Evolutionary conservation across 371 early-diverging fungal genomes (phyloP), one percentile per base, ranked within the genome.

Genomic region (Coemansia sp.): DNA sequence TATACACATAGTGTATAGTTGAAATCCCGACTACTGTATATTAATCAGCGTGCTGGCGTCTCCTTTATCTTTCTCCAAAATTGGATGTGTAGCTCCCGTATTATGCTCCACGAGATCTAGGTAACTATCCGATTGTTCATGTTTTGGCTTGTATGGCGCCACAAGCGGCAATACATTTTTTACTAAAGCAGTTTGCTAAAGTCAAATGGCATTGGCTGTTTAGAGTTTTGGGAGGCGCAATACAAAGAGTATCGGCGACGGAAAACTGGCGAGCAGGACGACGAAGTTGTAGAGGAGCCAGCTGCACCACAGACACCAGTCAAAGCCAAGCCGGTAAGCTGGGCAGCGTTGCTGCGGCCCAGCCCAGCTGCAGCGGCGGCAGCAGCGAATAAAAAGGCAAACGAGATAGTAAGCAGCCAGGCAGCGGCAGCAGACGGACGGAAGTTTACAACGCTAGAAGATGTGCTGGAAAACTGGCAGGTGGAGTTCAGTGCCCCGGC

Each of bases 321-420:
- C 55, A 53, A 53, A 16, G 26, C 81, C 24, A 84, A 82, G 66
- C 77, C 80, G 4, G 22, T 74, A 26, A 85, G 83, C 70, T 89
- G 90, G 88, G 88, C 90, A 14, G 80, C 85, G 13, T 72, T 89
- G 22, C 42, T 40, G 42, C 59, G 26, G 42, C 5, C 22, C 16
- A 22, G 14, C 26, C 21, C 22, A 14, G 34, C 34, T 34, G 34
- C 34, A 34, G 7, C 52, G 18, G n/a, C 58, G 39, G 27, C 53
- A n/a, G 27, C 53, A n/a, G 27, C 42, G 22, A 59, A 11, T 22
- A 39, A 22, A 18, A 18, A 5, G 4, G 6, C 34, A 10, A n/a
- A 45, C 3, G 45, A 4, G n/a, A 18, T 55, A 18, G 56, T 29
- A 22, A 65, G 58, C 47, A 55, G 18, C 24, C 51, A 61, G 52